Conservation (phyloP, 108 stramenopile species). For the Nitzschia inconspicua region DNA sequence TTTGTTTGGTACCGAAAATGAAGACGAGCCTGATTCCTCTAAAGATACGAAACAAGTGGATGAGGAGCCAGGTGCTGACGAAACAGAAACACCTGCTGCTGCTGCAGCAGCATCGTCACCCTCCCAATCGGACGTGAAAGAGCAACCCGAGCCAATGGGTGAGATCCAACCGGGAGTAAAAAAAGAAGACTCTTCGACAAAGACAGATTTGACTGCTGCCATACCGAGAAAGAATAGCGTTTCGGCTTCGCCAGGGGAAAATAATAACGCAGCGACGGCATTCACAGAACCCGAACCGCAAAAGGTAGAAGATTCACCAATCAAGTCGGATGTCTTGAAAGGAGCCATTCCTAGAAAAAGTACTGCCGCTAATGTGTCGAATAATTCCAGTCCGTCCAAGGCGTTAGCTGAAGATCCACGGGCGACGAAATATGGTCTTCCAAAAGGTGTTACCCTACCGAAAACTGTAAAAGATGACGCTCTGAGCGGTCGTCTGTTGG, state of each 20-base stretch:
- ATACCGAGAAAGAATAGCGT: neutral
- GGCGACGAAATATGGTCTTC: conserved; percentile 28
- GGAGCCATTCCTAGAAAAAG: neutral
- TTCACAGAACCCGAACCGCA: neutral
- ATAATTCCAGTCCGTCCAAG: neutral
- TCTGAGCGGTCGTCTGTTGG: conserved; percentile 30
- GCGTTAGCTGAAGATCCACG: neutral
- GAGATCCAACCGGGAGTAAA: neutral
- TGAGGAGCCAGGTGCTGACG: neutral
- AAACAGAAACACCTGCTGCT: neutral
- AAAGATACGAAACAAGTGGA: too few relatives aligned
- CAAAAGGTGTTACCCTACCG: conserved; percentile 32
- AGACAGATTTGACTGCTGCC: neutral
- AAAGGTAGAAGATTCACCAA: neutral
- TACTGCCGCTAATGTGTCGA: neutral
- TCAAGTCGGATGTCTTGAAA: neutral
- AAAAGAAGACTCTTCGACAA: neutral
- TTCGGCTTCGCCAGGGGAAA: neutral
- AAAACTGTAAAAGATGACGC: conserved; percentile 13
- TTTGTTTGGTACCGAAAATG: neutral
- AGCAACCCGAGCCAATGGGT: neutral
- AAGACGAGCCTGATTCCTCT: too few relatives aligned
- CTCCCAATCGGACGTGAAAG: neutral
- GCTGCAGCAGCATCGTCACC: neutral
- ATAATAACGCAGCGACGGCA: conserved; percentile 1